Conservation (phyloP, 306 rosid species). For the Sesbania bispinosa region DNA sequence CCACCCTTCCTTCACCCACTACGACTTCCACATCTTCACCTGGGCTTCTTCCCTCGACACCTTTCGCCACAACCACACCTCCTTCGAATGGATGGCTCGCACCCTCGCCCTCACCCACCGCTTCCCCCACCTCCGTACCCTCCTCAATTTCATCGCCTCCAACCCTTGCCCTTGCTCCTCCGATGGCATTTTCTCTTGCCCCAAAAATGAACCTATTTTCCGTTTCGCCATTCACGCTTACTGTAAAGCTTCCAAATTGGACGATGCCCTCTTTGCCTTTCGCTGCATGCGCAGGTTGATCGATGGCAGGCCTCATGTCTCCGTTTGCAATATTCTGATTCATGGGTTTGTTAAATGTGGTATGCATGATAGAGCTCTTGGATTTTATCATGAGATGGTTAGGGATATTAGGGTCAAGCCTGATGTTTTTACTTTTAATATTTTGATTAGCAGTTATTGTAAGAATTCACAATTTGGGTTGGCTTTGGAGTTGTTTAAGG, state of each 20-base stretch:
- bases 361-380: conserved; percentile 41
- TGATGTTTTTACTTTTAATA: conserved; percentile 75
- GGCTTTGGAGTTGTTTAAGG: conserved; percentile 72
- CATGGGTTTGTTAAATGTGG: conserved; percentile 77
- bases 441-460: conserved; percentile 76
- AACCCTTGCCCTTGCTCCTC: not conserved
- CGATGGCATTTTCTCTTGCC: not conserved
- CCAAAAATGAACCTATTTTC: conserved; percentile 43
- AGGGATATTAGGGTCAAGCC: conserved; percentile 58
- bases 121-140: not conserved
- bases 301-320: conserved; percentile 62
- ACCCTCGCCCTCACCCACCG: conserved; percentile 26
- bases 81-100: conserved; percentile 74
- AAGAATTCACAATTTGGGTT: conserved; percentile 47
- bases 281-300: conserved; percentile 57
- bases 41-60: conserved; percentile 85
- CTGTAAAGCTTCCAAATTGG: conserved; percentile 53
- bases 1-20: conserved; percentile 70
- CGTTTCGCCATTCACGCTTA: conserved; percentile 49
- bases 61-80: conserved; percentile 71
- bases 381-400: conserved; percentile 50
- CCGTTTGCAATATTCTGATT: conserved; percentile 58
- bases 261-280: conserved; percentile 53
- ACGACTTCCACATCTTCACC: conserved; percentile 75
- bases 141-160: not conserved